Base-by-base conservation (phyloP, 192 early-diverging fungal genomes). In the Coemansia erecta region DNA sequence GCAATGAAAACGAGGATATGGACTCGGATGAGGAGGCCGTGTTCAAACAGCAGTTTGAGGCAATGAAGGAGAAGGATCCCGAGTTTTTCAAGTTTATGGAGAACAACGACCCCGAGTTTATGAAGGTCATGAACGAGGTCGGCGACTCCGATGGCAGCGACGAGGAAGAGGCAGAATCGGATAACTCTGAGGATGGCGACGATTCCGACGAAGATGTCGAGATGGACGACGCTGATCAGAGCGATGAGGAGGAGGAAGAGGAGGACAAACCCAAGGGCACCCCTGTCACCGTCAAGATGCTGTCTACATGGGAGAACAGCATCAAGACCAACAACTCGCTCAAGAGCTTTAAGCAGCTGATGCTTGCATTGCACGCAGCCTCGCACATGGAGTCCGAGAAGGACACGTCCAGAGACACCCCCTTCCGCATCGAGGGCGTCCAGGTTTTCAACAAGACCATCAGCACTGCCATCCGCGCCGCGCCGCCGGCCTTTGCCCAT, bases 51-150 rank as follows among this genome's bases (percentile, higher is more conserved):
- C 79, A 99, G 75, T 71, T 99, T 43, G 89, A 96, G 42, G 81
- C 86, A 8, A 81, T 97, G 73, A 89, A 89, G 63, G 74, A 87
- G 56, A 87, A 87, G 63, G 94, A 98, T 61, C 94, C 94, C 13
- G 84, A 88, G 63, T 98, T 98, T 71, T 94, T 87, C 81, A 81
- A 98, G 72, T 98, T 85, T 68, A 79, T 98, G 75, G 64, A 88
- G 63, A 85, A 96, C 72, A 92, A 97, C 58, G 92, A 95, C 73
- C 65, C 83, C 31, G 86, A 81, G 44, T 85, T 94, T 48, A 81
- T 99, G 42, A 84, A 87, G 11, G 95, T 97, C 81, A 85, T 85
- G 18, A 72, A 85, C 31, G 77, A 82, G 21, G 75, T 74, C 17
- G 79, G 68, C 15, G 77, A 65, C 2, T 77, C 63, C 21, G 55